A percentile compares a stretch with the other conserved stretches of the same genome.
phyloP scores from a whole-genome alignment of 2,329 filamentous ascomycete species.

The Graphium sp. region DNA sequence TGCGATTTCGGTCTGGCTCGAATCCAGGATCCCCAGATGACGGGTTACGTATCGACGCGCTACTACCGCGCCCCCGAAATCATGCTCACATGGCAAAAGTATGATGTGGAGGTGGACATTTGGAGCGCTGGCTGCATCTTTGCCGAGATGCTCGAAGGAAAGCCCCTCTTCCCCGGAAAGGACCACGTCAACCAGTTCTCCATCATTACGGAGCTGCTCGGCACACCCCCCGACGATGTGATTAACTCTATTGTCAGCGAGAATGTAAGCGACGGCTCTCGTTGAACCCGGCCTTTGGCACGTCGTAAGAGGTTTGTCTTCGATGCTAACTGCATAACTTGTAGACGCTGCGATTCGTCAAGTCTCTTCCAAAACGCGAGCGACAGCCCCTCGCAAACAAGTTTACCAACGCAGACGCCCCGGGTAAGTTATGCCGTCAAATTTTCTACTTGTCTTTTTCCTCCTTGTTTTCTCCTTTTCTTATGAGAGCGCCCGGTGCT shows the following conservation, averaged over 20 bases:
- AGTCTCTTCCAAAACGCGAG: constrained; percentile 89
- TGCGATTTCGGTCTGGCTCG: constrained; percentile 96
- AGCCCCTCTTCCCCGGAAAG: constrained; percentile 95
- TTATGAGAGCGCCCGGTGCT: too few species aligned
- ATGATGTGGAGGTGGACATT: constrained; percentile 96
- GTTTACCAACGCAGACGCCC: constrained; percentile 86
- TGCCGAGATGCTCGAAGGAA: constrained; percentile 97
- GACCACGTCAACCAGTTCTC: constrained; percentile 99
- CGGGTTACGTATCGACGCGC: constrained; percentile 92
- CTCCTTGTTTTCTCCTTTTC: constrained; percentile 4
- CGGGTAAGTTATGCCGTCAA: constrained; percentile 35
- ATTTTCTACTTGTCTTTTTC: not conserved
- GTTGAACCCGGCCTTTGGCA: not conserved
- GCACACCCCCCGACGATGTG: constrained; percentile 93
- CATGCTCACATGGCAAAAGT: constrained; percentile 99
- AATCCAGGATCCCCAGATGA: constrained; percentile 99
- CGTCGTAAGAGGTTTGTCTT: not conserved
- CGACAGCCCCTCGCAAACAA: constrained; percentile 73
- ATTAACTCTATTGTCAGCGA: constrained; percentile 98
- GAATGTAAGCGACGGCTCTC: constrained; percentile 49
- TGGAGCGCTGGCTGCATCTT: constrained; percentile 99
- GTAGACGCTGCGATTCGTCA: constrained; percentile 89
- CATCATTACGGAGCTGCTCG: constrained; percentile 94
- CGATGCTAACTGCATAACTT: constrained; percentile 7
- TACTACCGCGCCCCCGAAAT: constrained; percentile 99